Evolutionary conservation across 2,329 filamentous ascomycete species (phyloP).

Genomic region (Aspergillus tanneri): DNA sequence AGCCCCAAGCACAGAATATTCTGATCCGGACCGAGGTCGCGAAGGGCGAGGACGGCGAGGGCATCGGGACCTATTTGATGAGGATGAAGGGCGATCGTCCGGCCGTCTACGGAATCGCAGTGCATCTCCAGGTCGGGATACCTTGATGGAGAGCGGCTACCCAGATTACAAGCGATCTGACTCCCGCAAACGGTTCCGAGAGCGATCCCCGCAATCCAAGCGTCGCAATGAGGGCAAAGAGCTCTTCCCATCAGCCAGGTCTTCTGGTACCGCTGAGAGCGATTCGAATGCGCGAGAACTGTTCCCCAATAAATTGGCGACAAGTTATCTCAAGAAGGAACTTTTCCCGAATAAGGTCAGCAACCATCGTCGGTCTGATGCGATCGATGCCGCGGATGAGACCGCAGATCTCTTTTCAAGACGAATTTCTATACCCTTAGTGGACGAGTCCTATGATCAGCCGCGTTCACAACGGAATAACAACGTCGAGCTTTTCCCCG

Average conservation of each 20-base stretch:
- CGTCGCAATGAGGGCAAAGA: conserved; percentile 51
- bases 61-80: conserved; percentile 41
- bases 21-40: conserved; percentile 31
- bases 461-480: conserved; percentile 24
- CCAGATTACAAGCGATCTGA: conserved; percentile 38
- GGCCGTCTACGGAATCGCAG: conserved; percentile 59
- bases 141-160: conserved; percentile 43
- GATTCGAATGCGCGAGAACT: conserved; percentile 48
- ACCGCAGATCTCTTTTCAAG: conserved; percentile 53
- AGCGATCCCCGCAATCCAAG: conserved; percentile 41
- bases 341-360: conserved; percentile 56
- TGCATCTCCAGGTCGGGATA: conserved; percentile 58
- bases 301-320: conserved; percentile 44
- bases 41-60: conserved; percentile 31
- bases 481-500: conserved; percentile 43
- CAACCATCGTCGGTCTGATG: conserved; percentile 50
- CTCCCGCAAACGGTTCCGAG: conserved; percentile 42
- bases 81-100: conserved; percentile 30
- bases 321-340: conserved; percentile 53
- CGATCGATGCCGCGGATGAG: conserved; percentile 56
- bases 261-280: conserved; percentile 20
- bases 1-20: conserved; percentile 27
- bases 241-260: conserved; percentile 54
- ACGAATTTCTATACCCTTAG: conserved; percentile 51
- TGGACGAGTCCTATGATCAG: conserved; percentile 44